Evolutionary conservation across 148 eudicot species (phyloP).

Genomic region (Chenopodium berlandieri): DNA sequence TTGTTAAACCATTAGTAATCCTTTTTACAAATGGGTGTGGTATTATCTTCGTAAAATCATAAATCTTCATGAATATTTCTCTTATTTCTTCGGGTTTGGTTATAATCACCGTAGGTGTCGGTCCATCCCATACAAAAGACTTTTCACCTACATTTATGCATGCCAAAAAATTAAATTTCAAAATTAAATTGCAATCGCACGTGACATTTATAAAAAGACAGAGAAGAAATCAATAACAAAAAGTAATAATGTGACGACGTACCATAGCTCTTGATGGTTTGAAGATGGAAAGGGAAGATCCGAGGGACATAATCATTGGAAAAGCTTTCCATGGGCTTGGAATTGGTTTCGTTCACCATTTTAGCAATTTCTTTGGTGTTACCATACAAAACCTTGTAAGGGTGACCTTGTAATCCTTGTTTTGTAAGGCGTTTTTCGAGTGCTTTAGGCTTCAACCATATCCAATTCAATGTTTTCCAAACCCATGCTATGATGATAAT

Average conservation of each 20-base stretch:
- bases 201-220: background rate
- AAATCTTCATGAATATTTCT: slow-evolving; percentile 23
- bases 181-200: no score
- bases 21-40: slow-evolving; percentile 4
- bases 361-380: slow-evolving; percentile 28
- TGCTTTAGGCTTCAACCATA: slow-evolving; percentile 47
- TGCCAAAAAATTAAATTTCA: no score
- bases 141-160: slow-evolving; percentile 15
- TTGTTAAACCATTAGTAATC: slow-evolving; percentile 16
- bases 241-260: background rate
- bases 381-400: slow-evolving; percentile 39
- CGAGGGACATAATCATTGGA: slow-evolving; percentile 19
- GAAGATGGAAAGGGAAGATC: slow-evolving; percentile 22
- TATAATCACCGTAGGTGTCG: slow-evolving; percentile 20
- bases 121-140: slow-evolving; percentile 22
- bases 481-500: background rate
- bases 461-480: slow-evolving; percentile 34
- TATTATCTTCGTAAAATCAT: slow-evolving; percentile 24
- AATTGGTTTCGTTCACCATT: slow-evolving; percentile 25
- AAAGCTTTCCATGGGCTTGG: slow-evolving; percentile 24
- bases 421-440: slow-evolving; percentile 37
- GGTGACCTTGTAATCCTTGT: slow-evolving; percentile 39
- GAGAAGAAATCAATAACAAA: no score
- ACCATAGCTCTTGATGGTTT: slow-evolving; percentile 29
- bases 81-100: slow-evolving; percentile 28